Base-by-base conservation (phyloP, 305 asterid genomes). In the Solanum aculeatissimum region DNA sequence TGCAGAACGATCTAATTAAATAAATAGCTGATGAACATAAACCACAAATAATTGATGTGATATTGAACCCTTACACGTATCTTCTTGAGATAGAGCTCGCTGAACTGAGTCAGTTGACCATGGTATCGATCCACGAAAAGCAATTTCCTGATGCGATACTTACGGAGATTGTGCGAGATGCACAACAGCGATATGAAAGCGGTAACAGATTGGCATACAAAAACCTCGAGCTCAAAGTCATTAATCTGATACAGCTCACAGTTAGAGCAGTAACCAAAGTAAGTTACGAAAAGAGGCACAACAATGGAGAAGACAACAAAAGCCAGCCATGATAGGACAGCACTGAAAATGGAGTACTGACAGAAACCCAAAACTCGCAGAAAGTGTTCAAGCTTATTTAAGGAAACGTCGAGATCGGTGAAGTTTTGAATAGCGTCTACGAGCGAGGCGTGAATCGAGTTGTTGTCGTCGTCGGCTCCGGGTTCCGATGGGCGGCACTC, bases 101-200 rank as follows among this genome's bases (percentile, higher is more conserved):
- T 87, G 85, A 95, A 92, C 87, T 92, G 89, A 32, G 91, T 97
- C 57, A 88, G 89, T 71, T 92, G 96, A 40, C 98, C 98, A 86
- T 90, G 92, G 83, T 93, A 88, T 65, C 95, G 91, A 90, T 95
- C 98, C 65, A 95, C 98, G 82, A 95, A 95, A 81, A 95, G 92
- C 81, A 95, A 93, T 87, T 91, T 95, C 91, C 98, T 88, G 54
- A 94, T 86, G 29, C 97, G 97, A 87, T 95, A 92, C 81, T 95
- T 95, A 58, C 98, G 86, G 90, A 95, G 86, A 83, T 95, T 94
- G 83, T 94, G 98, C 1, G 98, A 93, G 68, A 93, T 87, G 88
- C 98, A 95, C 82, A 92, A 57, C 91, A 95, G 85, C 58, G 98
- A 86, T 11, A 94, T 90, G 57, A 95, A 94, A n/a, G 95, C 95